Conservation (phyloP, 305 asterid species). For the Rubia occidens region DNA sequence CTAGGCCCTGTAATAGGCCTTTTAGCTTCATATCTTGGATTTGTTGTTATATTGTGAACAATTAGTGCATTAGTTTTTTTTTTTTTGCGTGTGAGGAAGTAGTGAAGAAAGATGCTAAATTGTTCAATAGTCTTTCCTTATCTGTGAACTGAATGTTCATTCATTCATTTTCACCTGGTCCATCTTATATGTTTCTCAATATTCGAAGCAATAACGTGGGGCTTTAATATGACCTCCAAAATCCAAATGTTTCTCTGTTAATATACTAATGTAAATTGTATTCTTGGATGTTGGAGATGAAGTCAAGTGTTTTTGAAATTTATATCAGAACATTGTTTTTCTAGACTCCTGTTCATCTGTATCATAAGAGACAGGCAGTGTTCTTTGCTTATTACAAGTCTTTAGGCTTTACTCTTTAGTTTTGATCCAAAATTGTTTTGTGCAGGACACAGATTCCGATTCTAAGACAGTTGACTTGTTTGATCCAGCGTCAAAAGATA, state of each 20-base stretch:
- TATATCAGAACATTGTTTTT: too few relatives aligned
- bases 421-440: constrained; percentile 6
- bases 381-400: too few relatives aligned
- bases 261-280: too few relatives aligned
- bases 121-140: not conserved
- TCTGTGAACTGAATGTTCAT: not conserved
- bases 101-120: not conserved
- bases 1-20: not conserved
- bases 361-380: too few relatives aligned
- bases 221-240: not conserved
- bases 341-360: too few relatives aligned
- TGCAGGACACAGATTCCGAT: constrained; percentile 69
- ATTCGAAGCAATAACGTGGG: not conserved
- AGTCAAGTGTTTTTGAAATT: too few relatives aligned
- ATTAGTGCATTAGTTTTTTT: not conserved
- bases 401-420: too few relatives aligned
- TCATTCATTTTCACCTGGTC: not conserved
- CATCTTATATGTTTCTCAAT: not conserved
- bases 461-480: constrained; percentile 42
- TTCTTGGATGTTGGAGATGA: too few relatives aligned
- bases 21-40: not conserved
- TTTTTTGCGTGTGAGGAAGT: not conserved
- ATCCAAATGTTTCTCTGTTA: too few relatives aligned
- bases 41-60: not conserved
- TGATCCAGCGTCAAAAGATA: constrained; percentile 57